Conservation (phyloP, 2,329 filamentous ascomycete genomes). For the Didymella segeticola region DNA sequence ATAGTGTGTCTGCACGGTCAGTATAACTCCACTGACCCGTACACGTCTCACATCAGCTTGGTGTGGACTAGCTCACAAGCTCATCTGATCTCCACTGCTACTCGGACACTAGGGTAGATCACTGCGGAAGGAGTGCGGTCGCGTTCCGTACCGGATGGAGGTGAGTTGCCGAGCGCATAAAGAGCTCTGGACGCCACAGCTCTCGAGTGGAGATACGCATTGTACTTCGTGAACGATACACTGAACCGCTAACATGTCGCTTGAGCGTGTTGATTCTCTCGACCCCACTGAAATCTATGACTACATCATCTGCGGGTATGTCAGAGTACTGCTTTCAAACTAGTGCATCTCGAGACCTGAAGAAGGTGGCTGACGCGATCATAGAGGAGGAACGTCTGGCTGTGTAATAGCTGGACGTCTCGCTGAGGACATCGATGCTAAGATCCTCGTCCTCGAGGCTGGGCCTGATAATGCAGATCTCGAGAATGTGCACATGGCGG, state of each 20-base stretch:
- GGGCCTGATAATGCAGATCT: conserved; percentile 54
- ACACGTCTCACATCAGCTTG: background rate
- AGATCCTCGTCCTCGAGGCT: conserved; percentile 56
- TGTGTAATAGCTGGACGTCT: conserved; percentile 58
- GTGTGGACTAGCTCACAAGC: background rate
- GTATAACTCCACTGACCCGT: background rate
- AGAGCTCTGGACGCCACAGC: background rate
- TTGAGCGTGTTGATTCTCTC: conserved; percentile 27
- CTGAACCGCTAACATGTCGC: conserved; percentile 18
- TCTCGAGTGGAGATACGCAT: background rate
- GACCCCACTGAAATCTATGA: conserved; percentile 30
- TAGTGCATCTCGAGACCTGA: background rate
- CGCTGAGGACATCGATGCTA: conserved; percentile 53
- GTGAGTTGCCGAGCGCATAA: conserved; percentile 5
- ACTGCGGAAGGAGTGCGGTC: conserved; percentile 14
- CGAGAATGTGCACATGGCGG: conserved; percentile 60
- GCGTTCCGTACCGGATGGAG: conserved; percentile 14
- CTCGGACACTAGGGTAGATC: background rate
- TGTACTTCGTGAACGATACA: background rate
- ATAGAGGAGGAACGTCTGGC: conserved; percentile 56
- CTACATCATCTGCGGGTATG: conserved; percentile 38
- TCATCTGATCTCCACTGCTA: background rate
- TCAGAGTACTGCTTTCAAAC: background rate
- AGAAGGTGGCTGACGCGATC: background rate
- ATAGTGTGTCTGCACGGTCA: background rate